phyloP scores from a whole-genome alignment of 306 rosid genomes.

The Vigna angularis region DNA sequence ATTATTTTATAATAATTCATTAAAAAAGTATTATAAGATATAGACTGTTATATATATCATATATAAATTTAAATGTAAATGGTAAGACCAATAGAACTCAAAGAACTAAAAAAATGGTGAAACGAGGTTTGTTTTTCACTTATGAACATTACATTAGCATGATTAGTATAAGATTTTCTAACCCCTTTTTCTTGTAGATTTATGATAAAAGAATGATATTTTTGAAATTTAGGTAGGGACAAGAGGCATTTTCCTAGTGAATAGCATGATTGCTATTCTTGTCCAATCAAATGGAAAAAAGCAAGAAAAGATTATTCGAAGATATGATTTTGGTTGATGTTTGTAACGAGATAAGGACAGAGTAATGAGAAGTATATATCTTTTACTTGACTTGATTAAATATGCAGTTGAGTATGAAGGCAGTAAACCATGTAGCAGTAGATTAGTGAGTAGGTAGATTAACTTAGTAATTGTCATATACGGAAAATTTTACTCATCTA shows the following conservation, averaged over 20 bases:
- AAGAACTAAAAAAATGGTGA: neutral
- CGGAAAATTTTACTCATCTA: neutral
- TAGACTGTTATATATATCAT: too few relatives aligned
- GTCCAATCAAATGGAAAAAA: conserved; percentile 60
- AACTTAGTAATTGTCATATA: conserved; percentile 32
- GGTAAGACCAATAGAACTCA: too few relatives aligned
- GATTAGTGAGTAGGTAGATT: neutral
- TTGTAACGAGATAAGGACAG: conserved; percentile 18
- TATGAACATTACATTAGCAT: neutral
- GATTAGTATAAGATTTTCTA: neutral
- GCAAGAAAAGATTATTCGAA: conserved; percentile 42
- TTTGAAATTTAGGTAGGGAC: conserved; percentile 45
- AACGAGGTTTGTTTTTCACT: neutral
- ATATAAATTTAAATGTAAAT: too few relatives aligned
- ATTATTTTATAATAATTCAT: too few relatives aligned
- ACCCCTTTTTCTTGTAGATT: neutral
- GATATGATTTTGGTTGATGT: conserved; percentile 30
- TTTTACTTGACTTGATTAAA: conserved; percentile 43
- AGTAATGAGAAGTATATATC: conserved; percentile 37
- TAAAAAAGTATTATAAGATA: too few relatives aligned
- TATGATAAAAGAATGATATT: conserved; percentile 31
- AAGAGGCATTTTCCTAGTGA: conserved; percentile 42
- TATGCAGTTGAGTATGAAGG: conserved; percentile 22
- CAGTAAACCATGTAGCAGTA: neutral
- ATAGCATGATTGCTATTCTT: conserved; percentile 49